Base-by-base conservation (phyloP, 1,284 basidiomycete species). In the Grifola frondosa region DNA sequence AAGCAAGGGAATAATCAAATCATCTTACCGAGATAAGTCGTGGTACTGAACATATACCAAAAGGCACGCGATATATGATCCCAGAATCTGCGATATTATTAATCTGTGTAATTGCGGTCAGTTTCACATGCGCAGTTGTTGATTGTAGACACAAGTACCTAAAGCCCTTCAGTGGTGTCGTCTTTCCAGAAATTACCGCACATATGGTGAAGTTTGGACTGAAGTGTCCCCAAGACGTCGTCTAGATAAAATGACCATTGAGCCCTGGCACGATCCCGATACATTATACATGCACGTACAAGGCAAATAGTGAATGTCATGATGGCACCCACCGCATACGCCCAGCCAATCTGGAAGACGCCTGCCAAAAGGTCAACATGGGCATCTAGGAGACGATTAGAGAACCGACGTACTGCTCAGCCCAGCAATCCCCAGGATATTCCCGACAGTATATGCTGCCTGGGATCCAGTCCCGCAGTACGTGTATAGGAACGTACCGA, bases 181-280 rank as follows among this genome's bases (percentile, higher is more conserved):
- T 82, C 0, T 73, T 71, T 34, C 65, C 71, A 66, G 78, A 80
- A 10, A 84, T 19, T 13, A 73, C 62, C 40, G 75, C 67, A 5
- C 73, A 63, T 38, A 86, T 68, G 8, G 84, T 82, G 24, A 87
- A 68, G 38, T 73, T 68, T 15, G 82, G 80, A 56, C 75, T 81
- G 61, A 86, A 77, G 56, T 86, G 81, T 6, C 82, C 80, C 10
- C 77, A 78, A 12, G 82, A 86, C 3, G 80, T 77, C 6, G 74
- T 56, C 57, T 58, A 22, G n/a, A n/a, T n/a, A n/a, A n/a, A n/a
- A n/a, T n/a, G n/a, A n/a, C n/a, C n/a, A n/a, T n/a, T n/a, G n/a
- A n/a, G n/a, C n/a, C n/a, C n/a, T n/a, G n/a, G n/a, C n/a, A n/a
- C n/a, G n/a, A n/a, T n/a, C n/a, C n/a, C n/a, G n/a, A n/a, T n/a